phyloP scores from a whole-genome alignment of 2,329 filamentous ascomycete genomes.

The Fusarium solani-melongenae region DNA sequence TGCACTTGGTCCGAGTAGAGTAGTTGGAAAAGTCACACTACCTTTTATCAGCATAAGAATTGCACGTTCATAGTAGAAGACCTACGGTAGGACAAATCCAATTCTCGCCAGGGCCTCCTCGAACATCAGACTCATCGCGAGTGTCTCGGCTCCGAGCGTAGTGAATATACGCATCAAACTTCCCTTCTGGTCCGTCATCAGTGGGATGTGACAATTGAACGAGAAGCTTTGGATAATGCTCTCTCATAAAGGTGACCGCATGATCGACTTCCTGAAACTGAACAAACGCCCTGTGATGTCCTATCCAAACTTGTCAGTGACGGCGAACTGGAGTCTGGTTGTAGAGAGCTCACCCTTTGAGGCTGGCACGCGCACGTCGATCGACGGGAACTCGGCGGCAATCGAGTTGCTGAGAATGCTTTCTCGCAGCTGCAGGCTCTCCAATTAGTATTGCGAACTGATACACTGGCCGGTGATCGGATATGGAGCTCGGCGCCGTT shows the following conservation, averaged over 20 bases:
- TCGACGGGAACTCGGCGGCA: slow-evolving; percentile 49
- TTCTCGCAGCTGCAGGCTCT: slow-evolving; percentile 49
- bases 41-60: slow-evolving; percentile 24
- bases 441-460: slow-evolving; percentile 42
- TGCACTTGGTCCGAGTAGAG: slow-evolving; percentile 51
- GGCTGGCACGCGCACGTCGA: slow-evolving; percentile 54
- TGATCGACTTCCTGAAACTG: slow-evolving; percentile 55
- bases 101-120: slow-evolving; percentile 37
- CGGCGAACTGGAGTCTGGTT: background rate
- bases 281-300: slow-evolving; percentile 55
- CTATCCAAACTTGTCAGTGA: slow-evolving; percentile 44
- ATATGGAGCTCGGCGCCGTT: slow-evolving; percentile 13
- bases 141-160: slow-evolving; percentile 54
- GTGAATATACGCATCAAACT: slow-evolving; percentile 53
- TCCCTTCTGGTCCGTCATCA: slow-evolving; percentile 54
- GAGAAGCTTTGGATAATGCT: slow-evolving; percentile 54
- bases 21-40: slow-evolving; percentile 56
- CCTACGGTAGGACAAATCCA: slow-evolving; percentile 52
- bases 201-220: slow-evolving; percentile 50
- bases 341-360: slow-evolving; percentile 45
- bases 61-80: background rate
- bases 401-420: slow-evolving; percentile 49
- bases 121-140: slow-evolving; percentile 43
- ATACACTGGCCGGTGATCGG: slow-evolving; percentile 18
- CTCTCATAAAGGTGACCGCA: slow-evolving; percentile 55